Evolutionary conservation across 2,329 filamentous ascomycete genomes (phyloP).

Genomic region (Beauveria scarabaeidicola): DNA sequence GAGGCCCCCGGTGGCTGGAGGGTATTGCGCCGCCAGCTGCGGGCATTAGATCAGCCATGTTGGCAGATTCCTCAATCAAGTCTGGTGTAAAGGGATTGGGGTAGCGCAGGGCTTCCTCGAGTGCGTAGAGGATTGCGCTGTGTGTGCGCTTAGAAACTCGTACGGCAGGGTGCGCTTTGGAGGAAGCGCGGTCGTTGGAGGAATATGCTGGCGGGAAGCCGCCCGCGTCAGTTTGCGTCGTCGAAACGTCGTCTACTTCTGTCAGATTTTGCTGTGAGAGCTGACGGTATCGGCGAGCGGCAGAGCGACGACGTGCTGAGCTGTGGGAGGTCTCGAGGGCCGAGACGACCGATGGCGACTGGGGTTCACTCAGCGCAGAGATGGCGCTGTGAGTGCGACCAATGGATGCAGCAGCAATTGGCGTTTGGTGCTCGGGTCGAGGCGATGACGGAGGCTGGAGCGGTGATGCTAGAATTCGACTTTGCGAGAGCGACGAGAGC

Average conservation of each 20-base stretch:
- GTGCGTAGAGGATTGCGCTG: slow-evolving; percentile 81
- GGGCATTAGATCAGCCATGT: slow-evolving; percentile 72
- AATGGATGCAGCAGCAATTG: slow-evolving; percentile 39
- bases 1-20: slow-evolving; percentile 26
- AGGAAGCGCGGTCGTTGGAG: slow-evolving; percentile 20
- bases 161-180: slow-evolving; percentile 38
- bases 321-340: slow-evolving; percentile 31
- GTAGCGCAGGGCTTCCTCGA: slow-evolving; percentile 81
- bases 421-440: slow-evolving; percentile 34
- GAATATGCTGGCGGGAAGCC: slow-evolving; percentile 22
- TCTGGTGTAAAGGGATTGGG: slow-evolving; percentile 79
- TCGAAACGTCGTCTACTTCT: slow-evolving; percentile 35
- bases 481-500: slow-evolving; percentile 36
- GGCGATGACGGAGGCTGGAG: slow-evolving; percentile 35
- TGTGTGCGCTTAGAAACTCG: slow-evolving; percentile 78
- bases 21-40: slow-evolving; percentile 47
- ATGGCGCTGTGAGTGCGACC: slow-evolving; percentile 37
- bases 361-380: slow-evolving; percentile 14
- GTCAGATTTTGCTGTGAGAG: slow-evolving; percentile 44
- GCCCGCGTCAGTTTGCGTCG: slow-evolving; percentile 21
- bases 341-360: slow-evolving; percentile 19
- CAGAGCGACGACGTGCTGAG: slow-evolving; percentile 5
- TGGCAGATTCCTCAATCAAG: slow-evolving; percentile 76
- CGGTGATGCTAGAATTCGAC: slow-evolving; percentile 43
- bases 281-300: slow-evolving; percentile 23